phyloP scores from a whole-genome alignment of 179 eudicot species.

The Camellia oleifera region DNA sequence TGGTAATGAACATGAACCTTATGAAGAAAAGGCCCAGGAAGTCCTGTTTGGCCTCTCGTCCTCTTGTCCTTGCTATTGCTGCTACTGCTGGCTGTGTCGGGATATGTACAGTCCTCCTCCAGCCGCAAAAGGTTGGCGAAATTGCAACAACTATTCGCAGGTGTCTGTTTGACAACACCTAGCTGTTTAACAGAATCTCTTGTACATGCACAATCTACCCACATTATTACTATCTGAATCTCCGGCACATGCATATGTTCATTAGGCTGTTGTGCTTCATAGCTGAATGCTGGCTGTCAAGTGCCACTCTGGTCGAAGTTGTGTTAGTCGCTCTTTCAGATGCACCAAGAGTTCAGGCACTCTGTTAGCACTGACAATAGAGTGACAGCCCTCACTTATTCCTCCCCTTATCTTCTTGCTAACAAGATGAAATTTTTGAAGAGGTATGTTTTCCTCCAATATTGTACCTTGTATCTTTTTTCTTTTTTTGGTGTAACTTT shows the following conservation, averaged over 20 bases:
- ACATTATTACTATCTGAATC: background rate
- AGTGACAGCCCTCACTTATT: background rate
- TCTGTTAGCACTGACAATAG: background rate
- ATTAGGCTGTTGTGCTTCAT: background rate
- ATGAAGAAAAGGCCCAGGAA: conserved; percentile 41
- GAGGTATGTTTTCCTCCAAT: background rate
- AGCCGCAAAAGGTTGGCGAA: conserved; percentile 56
- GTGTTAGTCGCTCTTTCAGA: background rate
- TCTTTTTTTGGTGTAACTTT: background rate
- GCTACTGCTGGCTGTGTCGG: conserved; percentile 69
- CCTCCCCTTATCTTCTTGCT: background rate
- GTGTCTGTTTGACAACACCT: conserved; percentile 52
- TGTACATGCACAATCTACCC: background rate
- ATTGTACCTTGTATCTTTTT: background rate
- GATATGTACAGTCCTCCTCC: conserved; percentile 64
- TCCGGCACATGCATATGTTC: background rate
- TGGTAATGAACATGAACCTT: conserved; percentile 35
- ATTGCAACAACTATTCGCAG: conserved; percentile 71
- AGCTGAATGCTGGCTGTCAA: background rate
- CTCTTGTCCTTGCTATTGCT: conserved; percentile 43
- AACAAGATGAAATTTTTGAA: background rate
- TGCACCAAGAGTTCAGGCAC: background rate
- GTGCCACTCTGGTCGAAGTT: background rate
- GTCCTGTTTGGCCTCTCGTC: conserved; percentile 44
- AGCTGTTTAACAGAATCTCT: conserved; percentile 10